Evolutionary conservation across 805 yeast species (phyloP).

Genomic region (Lipomyces lipofer): DNA sequence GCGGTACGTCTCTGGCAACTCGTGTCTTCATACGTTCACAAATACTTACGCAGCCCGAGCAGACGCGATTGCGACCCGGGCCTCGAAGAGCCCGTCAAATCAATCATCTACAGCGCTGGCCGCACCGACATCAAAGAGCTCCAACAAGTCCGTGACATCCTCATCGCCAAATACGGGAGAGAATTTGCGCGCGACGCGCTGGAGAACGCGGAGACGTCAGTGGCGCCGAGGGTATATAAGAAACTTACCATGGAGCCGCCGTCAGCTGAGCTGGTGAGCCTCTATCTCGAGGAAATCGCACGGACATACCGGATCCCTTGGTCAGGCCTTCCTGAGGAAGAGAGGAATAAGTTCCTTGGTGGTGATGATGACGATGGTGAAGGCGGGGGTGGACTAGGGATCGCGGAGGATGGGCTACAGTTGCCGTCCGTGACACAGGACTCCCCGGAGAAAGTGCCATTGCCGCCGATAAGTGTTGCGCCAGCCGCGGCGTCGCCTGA

Average conservation of each 20-base stretch:
- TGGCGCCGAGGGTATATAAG: constrained; percentile 66
- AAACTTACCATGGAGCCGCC: constrained; percentile 73
- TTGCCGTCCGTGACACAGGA: constrained; percentile 33
- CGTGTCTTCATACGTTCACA: no score
- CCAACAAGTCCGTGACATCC: constrained; percentile 56
- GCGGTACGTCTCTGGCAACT: constrained; percentile 29
- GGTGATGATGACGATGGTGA: constrained; percentile 36
- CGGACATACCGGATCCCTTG: constrained; percentile 74
- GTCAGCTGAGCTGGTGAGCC: constrained; percentile 57
- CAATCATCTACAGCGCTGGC: constrained; percentile 67
- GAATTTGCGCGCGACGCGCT: constrained; percentile 62
- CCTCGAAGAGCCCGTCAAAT: constrained; percentile 72
- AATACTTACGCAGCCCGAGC: no score
- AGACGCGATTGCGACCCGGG: constrained; percentile 51
- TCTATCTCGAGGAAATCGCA: constrained; percentile 79
- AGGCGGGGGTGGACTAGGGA: constrained; percentile 32
- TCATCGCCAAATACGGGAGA: constrained; percentile 62
- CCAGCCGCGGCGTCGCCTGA: constrained; percentile 39
- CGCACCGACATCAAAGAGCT: constrained; percentile 78
- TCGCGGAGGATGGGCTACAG: constrained; percentile 35
- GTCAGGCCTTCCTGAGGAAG: constrained; percentile 49
- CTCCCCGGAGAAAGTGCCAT: constrained; percentile 25
- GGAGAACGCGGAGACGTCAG: constrained; percentile 52
- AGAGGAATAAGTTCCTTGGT: constrained; percentile 36
- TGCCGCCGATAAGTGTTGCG: constrained; percentile 38